Base-by-base conservation (phyloP, 2,329 filamentous ascomycete species). In the Xylaria digitata region DNA sequence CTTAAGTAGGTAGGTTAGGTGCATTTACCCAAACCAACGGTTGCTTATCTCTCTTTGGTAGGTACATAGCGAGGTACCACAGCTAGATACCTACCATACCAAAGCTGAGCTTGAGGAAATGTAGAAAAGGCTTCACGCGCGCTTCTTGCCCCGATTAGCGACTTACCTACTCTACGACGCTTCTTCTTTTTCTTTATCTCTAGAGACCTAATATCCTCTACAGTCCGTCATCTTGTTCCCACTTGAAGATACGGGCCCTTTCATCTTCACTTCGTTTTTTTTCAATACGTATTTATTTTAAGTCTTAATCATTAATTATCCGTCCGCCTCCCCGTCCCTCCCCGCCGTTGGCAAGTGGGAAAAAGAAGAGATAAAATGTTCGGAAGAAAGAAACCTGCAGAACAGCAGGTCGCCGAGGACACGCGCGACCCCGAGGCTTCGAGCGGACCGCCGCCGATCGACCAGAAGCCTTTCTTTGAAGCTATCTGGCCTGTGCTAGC, bases 401-500 rank as follows among this genome's bases (percentile, higher is more conserved):
- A 72, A 23, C 55, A 70, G 56, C 60, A 58, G 37, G 64, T 55
- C 50, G 56, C 57, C 37, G 70, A 71, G n/a, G 46, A n/a, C 11
- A 34, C 40, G n/a, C 52, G 48, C 53, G 70, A 71, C 30, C 13
- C 65, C n/a, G 73, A 73, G 19, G 19, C 66, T 48, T 52, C 63
- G 45, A 45, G 45, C 54, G 65, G 53, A 6, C 37, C 53, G 45
- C 73, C 70, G 23, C 68, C 73, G 13, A 72, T 75, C 58, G 71
- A 74, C 57, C 70, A 73, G 68, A 76, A 75, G 63, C 75, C 75
- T 1, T 78, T 78, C 63, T 62, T 64, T 58, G 70, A 77, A 40
- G 72, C 73, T 5, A 78, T 82, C 21, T 75, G 86, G 85, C 93
- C 94, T 15, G 91, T 93, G 0, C 90, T 97, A 72, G 94, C 94